Percentiles rank a stretch among this genome's conserved stretches.
phyloP scores from a whole-genome alignment of 208 protist species.

The Trypanosoma melophagium region DNA sequence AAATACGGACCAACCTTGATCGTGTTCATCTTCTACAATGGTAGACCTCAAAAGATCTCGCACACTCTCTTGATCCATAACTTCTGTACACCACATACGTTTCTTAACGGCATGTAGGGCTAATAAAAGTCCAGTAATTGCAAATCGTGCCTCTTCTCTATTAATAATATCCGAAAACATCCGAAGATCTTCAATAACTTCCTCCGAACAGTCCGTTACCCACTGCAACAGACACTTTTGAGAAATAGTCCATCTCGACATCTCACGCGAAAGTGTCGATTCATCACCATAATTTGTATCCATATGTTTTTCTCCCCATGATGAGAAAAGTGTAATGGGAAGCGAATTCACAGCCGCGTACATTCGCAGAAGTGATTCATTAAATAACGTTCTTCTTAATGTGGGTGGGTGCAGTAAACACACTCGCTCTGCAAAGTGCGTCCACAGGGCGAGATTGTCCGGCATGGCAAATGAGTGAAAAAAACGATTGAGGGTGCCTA shows the following conservation, averaged over 20 bases:
- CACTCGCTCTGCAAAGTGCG: slow-evolving; percentile 27
- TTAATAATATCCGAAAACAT: slow-evolving; percentile 29
- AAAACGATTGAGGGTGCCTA: slow-evolving; percentile 24
- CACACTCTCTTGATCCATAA: slow-evolving; percentile 28
- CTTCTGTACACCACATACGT: slow-evolving; percentile 36
- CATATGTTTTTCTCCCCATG: neutral
- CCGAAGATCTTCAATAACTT: slow-evolving; percentile 25
- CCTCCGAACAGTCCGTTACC: slow-evolving; percentile 27
- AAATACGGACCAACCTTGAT: slow-evolving; percentile 27
- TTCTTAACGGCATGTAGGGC: slow-evolving; percentile 30
- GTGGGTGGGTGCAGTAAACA: slow-evolving; percentile 20
- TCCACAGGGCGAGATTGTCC: slow-evolving; percentile 21
- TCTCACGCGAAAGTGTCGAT: neutral
- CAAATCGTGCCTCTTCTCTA: slow-evolving; percentile 20
- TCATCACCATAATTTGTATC: slow-evolving; percentile 1
- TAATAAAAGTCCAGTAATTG: slow-evolving; percentile 28
- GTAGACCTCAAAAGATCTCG: slow-evolving; percentile 32
- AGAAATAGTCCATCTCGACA: slow-evolving; percentile 7
- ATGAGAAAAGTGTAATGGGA: neutral
- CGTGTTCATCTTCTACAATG: slow-evolving; percentile 33
- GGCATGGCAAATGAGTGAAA: slow-evolving; percentile 8
- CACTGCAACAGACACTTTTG: slow-evolving; percentile 14
- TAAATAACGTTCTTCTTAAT: slow-evolving; percentile 17
- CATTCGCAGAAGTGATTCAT: slow-evolving; percentile 22
- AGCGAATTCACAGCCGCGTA: slow-evolving; percentile 22